phyloP scores from a whole-genome alignment of 2,329 filamentous ascomycete genomes.

The Hansfordia pulvinata region DNA sequence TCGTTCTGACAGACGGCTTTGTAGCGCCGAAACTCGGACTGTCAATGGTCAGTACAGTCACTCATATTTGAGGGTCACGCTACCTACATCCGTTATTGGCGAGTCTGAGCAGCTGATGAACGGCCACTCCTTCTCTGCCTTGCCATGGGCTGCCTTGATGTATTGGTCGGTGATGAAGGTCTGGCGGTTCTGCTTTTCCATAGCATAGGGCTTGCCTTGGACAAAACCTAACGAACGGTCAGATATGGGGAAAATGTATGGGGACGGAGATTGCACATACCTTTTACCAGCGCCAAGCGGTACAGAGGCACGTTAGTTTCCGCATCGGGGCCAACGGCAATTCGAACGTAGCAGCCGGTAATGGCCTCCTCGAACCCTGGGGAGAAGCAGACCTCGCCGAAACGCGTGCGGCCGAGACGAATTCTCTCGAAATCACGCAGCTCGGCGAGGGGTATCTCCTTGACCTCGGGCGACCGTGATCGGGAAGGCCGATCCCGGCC shows the following conservation, averaged over 20 bases:
- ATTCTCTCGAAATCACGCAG: conserved; percentile 75
- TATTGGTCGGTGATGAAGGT: conserved; percentile 78
- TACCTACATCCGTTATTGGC: conserved; percentile 71
- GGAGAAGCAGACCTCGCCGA: conserved; percentile 85
- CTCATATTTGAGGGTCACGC: conserved; percentile 10
- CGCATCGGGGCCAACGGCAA: conserved; percentile 68
- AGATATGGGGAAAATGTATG: conserved; percentile 4
- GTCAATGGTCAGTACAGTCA: conserved; percentile 10
- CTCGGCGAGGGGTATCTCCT: conserved; percentile 56
- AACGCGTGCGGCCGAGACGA: conserved; percentile 71
- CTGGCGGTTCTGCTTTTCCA: conserved; percentile 61
- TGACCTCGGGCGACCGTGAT: conserved; percentile 39
- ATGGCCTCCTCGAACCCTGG: conserved; percentile 77
- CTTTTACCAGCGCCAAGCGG: conserved; percentile 78
- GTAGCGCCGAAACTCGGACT: conserved; percentile 73
- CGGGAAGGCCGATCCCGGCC: conserved; percentile 29
- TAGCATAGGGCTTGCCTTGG: conserved; percentile 69
- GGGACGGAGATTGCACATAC: conserved; percentile 29
- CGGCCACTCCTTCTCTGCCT: conserved; percentile 71
- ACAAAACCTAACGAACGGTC: conserved; percentile 47
- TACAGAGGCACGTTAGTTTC: conserved; percentile 67
- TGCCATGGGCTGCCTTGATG: conserved; percentile 67
- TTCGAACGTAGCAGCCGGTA: conserved; percentile 70
- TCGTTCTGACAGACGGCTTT: conserved; percentile 62
- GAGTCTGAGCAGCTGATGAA: conserved; percentile 85